Base-by-base conservation (phyloP, 495 filamentous ascomycete species). In the Penicillium robsamsonii region DNA sequence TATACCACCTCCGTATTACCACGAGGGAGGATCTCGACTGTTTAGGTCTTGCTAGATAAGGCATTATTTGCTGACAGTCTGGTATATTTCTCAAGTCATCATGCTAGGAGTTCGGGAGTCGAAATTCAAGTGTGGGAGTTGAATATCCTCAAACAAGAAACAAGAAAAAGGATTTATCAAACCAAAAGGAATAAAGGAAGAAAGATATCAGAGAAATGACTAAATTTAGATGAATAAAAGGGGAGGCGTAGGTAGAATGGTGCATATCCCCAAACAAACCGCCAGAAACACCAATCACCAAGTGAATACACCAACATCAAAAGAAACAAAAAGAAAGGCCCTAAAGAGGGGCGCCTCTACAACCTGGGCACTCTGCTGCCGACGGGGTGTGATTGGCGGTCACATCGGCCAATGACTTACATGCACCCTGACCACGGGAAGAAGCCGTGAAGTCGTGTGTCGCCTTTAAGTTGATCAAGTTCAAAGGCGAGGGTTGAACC, bases 361-460 rank as follows among this genome's bases (percentile, higher is more conserved):
- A 46, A 46, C n/a, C 44, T 46, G 44, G 44, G 44, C 1, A 4
- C 13, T 11, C 44, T 10, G 44, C 44, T 46, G 29, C 44, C 29
- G 27, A 46, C 17, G 44, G 44, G 44, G 44, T 30, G 17, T 46
- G 27, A 10, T 18, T 15, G 44, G 44, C 27, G 44, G 44, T 46
- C 44, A n/a, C 17, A 46, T 30, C 44, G 17, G 44, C 44, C 44
- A 46, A 29, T 46, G 44, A 46, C 44, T 46, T 46, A 46, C 44
- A 46, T 3, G 5, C 44, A 9, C 27, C 24, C 44, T n/a, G 44
- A 46, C 27, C 25, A 12, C 7, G n/a, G 13, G 25, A 6, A 6
- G n/a, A 46, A n/a, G 10, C 5, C n/a, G 2, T 18, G 27, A 17
- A 27, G 25, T 46, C 44, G 10, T 43, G 17, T 15, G 5, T 29